Evolutionary conservation across 306 rosid genomes (phyloP).

Genomic region (Prunus kanzakura): DNA sequence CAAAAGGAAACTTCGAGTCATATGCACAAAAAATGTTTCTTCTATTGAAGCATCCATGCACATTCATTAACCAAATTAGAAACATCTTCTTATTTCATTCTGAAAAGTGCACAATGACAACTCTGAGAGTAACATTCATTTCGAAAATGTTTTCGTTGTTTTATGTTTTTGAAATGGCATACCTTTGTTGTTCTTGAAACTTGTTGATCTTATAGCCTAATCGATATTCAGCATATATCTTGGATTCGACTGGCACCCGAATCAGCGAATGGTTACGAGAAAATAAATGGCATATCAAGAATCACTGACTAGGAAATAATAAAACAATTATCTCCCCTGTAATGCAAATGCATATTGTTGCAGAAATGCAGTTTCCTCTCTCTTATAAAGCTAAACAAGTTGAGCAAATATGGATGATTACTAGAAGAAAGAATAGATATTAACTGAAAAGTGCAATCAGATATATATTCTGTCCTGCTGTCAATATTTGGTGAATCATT

Average conservation of each 20-base stretch:
- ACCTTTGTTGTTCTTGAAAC: too few relatives aligned
- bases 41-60: too few relatives aligned
- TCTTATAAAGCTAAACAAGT: conserved; percentile 6
- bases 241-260: too few relatives aligned
- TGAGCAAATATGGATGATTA: not conserved
- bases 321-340: not conserved
- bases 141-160: not conserved
- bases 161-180: not conserved
- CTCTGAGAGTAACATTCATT: not conserved
- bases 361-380: not conserved
- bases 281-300: not conserved
- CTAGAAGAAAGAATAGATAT: not conserved
- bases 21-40: too few relatives aligned
- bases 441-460: not conserved
- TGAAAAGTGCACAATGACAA: not conserved
- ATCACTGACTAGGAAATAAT: not conserved
- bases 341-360: not conserved
- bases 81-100: too few relatives aligned
- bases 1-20: too few relatives aligned
- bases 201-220: too few relatives aligned
- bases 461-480: not conserved
- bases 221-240: too few relatives aligned
- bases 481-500: conserved; percentile 1
- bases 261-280: not conserved
- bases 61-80: too few relatives aligned